Conservation (phyloP, 1,284 basidiomycete genomes). For the Sanghuangporus baumii region DNA sequence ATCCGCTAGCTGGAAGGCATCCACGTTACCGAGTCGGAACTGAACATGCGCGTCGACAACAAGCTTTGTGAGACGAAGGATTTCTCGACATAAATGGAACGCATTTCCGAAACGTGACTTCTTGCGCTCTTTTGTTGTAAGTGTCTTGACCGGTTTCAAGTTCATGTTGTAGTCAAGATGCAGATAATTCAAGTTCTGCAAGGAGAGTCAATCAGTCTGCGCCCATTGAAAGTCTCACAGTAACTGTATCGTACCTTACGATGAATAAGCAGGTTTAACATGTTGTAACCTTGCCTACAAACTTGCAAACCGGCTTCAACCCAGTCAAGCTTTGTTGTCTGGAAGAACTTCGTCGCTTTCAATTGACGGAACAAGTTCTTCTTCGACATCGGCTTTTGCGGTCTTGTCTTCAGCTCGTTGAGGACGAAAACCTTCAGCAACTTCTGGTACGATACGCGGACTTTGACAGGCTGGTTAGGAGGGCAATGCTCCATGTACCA, state of each 20-base stretch:
- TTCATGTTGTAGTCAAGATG: slow-evolving; percentile 95
- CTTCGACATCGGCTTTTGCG: slow-evolving; percentile 96
- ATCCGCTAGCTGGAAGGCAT: slow-evolving; percentile 98
- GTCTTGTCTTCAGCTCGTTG: slow-evolving; percentile 85
- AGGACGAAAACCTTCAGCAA: slow-evolving; percentile 94
- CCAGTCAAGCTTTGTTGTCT: slow-evolving; percentile 97
- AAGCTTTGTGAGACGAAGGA: slow-evolving; percentile 94
- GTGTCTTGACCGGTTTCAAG: slow-evolving; percentile 96
- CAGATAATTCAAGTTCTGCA: slow-evolving; percentile 89
- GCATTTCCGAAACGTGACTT: slow-evolving; percentile 99
- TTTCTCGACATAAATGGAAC: slow-evolving; percentile 97
- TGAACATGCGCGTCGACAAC: slow-evolving; percentile 99
- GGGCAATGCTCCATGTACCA: slow-evolving; percentile 99
- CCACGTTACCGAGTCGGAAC: slow-evolving; percentile 97
- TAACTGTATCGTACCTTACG: slow-evolving; percentile 65
- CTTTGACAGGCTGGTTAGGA: slow-evolving; percentile 93
- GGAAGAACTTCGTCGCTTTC: slow-evolving; percentile 99
- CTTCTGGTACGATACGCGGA: slow-evolving; percentile 99
- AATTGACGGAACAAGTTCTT: slow-evolving; percentile 95
- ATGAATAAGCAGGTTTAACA: slow-evolving; percentile 98
- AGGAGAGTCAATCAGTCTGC: slow-evolving; percentile 16
- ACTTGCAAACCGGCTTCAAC: slow-evolving; percentile 99
- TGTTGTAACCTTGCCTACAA: slow-evolving; percentile 98
- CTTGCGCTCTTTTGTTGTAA: slow-evolving; percentile 99
- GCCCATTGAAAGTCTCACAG: neutral